Base-by-base conservation (phyloP, 208 protist species). In the Acanthamoeba rhysodes region DNA sequence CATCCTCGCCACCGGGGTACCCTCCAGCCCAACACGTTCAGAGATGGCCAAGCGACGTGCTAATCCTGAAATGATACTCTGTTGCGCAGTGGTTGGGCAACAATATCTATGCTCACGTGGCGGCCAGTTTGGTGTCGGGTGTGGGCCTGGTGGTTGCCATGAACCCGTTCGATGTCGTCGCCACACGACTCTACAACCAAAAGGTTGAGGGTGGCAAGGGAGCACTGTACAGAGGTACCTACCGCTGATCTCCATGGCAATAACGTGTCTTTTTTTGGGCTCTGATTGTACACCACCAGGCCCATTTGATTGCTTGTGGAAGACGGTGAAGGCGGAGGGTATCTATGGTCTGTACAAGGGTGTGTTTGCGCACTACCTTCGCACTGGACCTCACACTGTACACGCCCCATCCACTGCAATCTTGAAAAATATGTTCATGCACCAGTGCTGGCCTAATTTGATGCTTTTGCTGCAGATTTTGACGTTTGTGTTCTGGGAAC, bases 151-250 rank as follows among this genome's bases (percentile, higher is more conserved):
- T 87, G 1, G 53, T 91, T 18, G 55, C 62, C n/a, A 96, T 96
- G 96, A 96, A 96, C 34, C 96, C 96, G 12, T 96, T 96, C 32
- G 96, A 96, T 70, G 96, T 97, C 2, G 91, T 97, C 7, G 94
- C 95, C 27, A 96, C 96, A 0, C 94, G 96, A 37, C 57, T 97
- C 41, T 97, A 97, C 95, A 96, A 95, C 32, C 95, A 97, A 88
- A 94, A 95, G 66, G 78, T 85, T 4, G 85, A 72, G 85, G 62
- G 85, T 8, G 59, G 62, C 37, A 62, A 85, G 37, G 94, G 85
- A 29, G 41, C 76, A 5, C 80, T 93, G 6, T 95, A 95, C 41
- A 57, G 8, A 70, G 85, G 57, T 74, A 10, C 70, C n/a, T 29
- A n/a, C n/a, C n/a, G n/a, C 62, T 78, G 70, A 12, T 24, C 70